Conservation (phyloP, 257 asterid species). For the Penstemon eatonii region DNA sequence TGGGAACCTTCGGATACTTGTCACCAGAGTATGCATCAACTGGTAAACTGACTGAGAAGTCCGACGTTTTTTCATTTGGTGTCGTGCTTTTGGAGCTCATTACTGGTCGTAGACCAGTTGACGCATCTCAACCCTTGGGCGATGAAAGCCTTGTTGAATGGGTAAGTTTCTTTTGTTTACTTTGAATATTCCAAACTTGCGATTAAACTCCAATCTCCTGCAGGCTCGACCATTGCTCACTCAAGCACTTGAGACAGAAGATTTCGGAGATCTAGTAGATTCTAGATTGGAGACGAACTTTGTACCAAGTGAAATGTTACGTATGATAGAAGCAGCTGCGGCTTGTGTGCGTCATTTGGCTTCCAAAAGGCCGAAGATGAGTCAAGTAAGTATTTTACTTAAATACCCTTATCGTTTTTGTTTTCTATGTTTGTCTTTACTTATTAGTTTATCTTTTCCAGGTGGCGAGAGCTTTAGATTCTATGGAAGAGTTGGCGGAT, state of each 20-base stretch:
- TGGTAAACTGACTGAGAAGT: slow-evolving; percentile 65
- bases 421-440: too few relatives aligned
- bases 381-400: too few relatives aligned
- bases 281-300: too few relatives aligned
- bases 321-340: too few relatives aligned
- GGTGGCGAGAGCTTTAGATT: too few relatives aligned
- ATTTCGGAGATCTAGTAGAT: too few relatives aligned
- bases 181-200: slow-evolving; percentile 10
- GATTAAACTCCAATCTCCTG: background rate
- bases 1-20: slow-evolving; percentile 85
- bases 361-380: too few relatives aligned
- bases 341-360: too few relatives aligned
- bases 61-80: slow-evolving; percentile 34
- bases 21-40: slow-evolving; percentile 92
- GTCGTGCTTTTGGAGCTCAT: slow-evolving; percentile 55
- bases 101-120: slow-evolving; percentile 55
- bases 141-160: slow-evolving; percentile 57
- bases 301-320: too few relatives aligned
- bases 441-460: too few relatives aligned
- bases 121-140: slow-evolving; percentile 38
- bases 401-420: too few relatives aligned
- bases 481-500: too few relatives aligned
- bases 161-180: slow-evolving; percentile 43
- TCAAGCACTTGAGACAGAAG: background rate
- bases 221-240: slow-evolving; percentile 56